Conservation (phyloP, 371 early-diverging fungal genomes). For the Mortierella sp. region DNA sequence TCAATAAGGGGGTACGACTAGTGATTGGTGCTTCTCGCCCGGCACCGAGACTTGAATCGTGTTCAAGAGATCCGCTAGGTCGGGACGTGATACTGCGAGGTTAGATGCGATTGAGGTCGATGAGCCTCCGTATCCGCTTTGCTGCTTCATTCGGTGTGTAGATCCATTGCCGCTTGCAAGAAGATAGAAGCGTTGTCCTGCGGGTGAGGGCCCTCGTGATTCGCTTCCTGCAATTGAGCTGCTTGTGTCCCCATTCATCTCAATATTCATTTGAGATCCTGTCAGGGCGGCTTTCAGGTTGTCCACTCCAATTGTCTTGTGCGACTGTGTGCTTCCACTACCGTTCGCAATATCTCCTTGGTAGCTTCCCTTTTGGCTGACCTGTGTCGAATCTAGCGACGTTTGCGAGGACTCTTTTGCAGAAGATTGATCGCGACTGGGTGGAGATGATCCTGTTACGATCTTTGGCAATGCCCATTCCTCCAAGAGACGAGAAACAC, state of each 20-base stretch:
- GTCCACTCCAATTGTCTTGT: conserved; percentile 41
- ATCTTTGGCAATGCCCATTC: conserved; percentile 50
- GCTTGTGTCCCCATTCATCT: conserved; percentile 13
- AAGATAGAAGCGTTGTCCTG: conserved; percentile 16
- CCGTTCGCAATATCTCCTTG: not conserved
- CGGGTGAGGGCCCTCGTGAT: not conserved
- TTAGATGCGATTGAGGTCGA: conserved; percentile 23
- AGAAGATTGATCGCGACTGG: conserved; percentile 6
- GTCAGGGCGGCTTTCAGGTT: conserved; percentile 42
- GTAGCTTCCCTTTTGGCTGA: conserved; percentile 15
- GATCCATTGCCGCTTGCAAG: conserved; percentile 13
- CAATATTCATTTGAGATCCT: conserved; percentile 5
- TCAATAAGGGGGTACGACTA: conserved; percentile 43
- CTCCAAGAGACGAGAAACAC: conserved; percentile 45
- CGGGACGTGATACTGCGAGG: conserved; percentile 38
- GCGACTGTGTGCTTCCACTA: conserved; percentile 8
- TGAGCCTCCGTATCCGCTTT: conserved; percentile 7
- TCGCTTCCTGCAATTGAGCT: conserved; percentile 32
- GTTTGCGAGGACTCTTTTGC: conserved; percentile 12
- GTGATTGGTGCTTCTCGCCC: conserved; percentile 13
- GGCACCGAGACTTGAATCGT: conserved; percentile 34
- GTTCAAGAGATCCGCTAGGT: conserved; percentile 41
- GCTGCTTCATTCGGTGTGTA: conserved; percentile 12
- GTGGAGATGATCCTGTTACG: conserved; percentile 11
- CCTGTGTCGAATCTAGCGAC: conserved; percentile 13